Evolutionary conservation across 768 basidiomycete species (phyloP).

Genomic region (Clavaria fumosa): DNA sequence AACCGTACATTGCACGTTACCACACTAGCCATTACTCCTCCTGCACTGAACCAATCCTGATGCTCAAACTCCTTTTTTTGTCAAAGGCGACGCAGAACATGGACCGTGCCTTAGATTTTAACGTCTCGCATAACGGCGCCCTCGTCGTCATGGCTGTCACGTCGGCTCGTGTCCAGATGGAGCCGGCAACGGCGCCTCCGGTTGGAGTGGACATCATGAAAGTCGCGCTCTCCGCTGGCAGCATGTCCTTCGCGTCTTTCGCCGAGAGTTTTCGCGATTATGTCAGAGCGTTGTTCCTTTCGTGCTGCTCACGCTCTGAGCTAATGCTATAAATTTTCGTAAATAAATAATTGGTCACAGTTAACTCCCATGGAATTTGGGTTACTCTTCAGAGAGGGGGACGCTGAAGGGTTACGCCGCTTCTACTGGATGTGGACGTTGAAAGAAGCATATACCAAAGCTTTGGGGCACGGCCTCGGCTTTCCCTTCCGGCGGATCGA

Average conservation of each 20-base stretch:
- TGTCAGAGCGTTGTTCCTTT: slow-evolving; percentile 23
- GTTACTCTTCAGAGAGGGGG: slow-evolving; percentile 23
- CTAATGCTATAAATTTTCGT: neutral
- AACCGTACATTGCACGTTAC: slow-evolving; percentile 70
- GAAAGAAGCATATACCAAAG: slow-evolving; percentile 88
- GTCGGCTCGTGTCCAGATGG: slow-evolving; percentile 29
- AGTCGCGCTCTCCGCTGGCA: slow-evolving; percentile 42
- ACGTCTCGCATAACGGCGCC: slow-evolving; percentile 69
- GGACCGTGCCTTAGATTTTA: slow-evolving; percentile 53
- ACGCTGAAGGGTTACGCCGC: slow-evolving; percentile 35
- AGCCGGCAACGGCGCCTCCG: slow-evolving; percentile 37
- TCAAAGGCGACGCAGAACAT: slow-evolving; percentile 29
- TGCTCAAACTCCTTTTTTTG: neutral
- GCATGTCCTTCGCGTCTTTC: slow-evolving; percentile 43
- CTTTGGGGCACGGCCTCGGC: slow-evolving; percentile 67
- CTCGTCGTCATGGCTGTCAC: slow-evolving; percentile 62
- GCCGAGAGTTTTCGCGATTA: slow-evolving; percentile 49
- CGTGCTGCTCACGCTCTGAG: neutral
- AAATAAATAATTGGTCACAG: slow-evolving; percentile 21
- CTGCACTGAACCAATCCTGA: neutral
- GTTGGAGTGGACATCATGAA: slow-evolving; percentile 79
- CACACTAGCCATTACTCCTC: slow-evolving; percentile 18
- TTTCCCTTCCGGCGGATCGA: slow-evolving; percentile 71
- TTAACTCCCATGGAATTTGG: slow-evolving; percentile 28
- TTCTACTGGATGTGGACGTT: slow-evolving; percentile 83